Conservation (phyloP, 2,329 filamentous ascomycete genomes). For the Exophiala calicioides region DNA sequence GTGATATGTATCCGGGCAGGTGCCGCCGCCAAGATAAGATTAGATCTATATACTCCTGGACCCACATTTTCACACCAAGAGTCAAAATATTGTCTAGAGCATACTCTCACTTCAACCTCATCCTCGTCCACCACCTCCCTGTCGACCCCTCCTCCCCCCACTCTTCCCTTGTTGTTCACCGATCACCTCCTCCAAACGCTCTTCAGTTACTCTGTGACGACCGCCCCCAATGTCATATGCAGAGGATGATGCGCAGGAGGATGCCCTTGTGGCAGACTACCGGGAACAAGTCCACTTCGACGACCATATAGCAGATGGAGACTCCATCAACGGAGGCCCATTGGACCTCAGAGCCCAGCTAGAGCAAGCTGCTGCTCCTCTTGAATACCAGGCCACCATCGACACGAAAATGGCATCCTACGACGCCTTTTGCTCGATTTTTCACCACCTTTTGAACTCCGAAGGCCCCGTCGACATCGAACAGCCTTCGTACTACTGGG, state of each 20-base stretch:
- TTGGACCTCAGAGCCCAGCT: conserved; percentile 93
- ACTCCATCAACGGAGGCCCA: conserved; percentile 67
- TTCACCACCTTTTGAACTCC: conserved; percentile 99
- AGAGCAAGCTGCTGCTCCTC: conserved; percentile 84
- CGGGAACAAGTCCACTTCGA: conserved; percentile 94
- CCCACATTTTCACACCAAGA: too few relatives aligned
- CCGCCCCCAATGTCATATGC: conserved; percentile 50
- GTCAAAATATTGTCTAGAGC: too few relatives aligned
- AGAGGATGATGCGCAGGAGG: conserved; percentile 86
- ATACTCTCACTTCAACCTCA: too few relatives aligned
- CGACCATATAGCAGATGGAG: conserved; percentile 72
- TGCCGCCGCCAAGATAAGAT: too few relatives aligned
- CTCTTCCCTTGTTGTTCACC: too few relatives aligned
- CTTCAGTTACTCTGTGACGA: too few relatives aligned
- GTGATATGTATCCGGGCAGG: too few relatives aligned
- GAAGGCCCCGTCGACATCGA: conserved; percentile 98
- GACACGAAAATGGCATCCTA: conserved; percentile 99
- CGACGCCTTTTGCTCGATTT: conserved; percentile 98
- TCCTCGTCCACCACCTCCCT: too few relatives aligned
- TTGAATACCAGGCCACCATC: conserved; percentile 93
- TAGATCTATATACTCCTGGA: too few relatives aligned
- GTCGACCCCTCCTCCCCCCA: too few relatives aligned
- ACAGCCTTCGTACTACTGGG: conserved; percentile 97
- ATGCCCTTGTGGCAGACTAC: conserved; percentile 93
- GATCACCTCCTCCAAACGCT: neutral